Conservation (phyloP, 805 yeast genomes). For the Kockiozyma suomiensis region DNA sequence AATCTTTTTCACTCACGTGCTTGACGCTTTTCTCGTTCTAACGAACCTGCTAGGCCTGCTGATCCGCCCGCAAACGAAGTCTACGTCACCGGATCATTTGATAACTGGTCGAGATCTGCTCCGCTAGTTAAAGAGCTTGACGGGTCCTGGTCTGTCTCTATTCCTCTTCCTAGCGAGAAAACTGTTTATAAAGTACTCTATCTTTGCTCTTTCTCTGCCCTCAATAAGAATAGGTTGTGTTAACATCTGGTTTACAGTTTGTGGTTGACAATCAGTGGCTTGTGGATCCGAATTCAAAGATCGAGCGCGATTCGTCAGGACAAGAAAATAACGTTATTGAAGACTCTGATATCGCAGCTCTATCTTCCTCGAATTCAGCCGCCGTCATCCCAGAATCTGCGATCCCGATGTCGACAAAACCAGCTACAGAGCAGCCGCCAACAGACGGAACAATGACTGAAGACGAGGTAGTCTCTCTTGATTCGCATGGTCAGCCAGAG, state of each 20-base stretch:
- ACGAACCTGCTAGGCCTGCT: conserved; percentile 30
- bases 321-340: conserved; percentile 55
- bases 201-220: neutral
- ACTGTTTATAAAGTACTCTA: conserved; percentile 48
- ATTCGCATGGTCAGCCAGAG: neutral
- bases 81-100: conserved; percentile 70
- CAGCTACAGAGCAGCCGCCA: neutral
- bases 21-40: no score
- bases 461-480: neutral
- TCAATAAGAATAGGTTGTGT: no score
- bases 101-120: conserved; percentile 63
- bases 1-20: neutral
- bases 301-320: conserved; percentile 54
- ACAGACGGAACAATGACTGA: conserved; percentile 2
- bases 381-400: conserved; percentile 45
- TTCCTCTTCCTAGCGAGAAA: conserved; percentile 54
- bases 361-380: conserved; percentile 20
- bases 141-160: conserved; percentile 62
- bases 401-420: conserved; percentile 17
- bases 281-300: conserved; percentile 46
- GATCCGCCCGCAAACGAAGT: conserved; percentile 61
- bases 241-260: conserved; percentile 46
- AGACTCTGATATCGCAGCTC: conserved; percentile 43
- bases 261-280: conserved; percentile 74
- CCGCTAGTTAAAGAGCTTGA: conserved; percentile 62